These are phyloP conservation scores for Colletotrichum sp. DNA, from an alignment of 2,329 filamentous ascomycete species.

Conservation along the genomic window DNA sequence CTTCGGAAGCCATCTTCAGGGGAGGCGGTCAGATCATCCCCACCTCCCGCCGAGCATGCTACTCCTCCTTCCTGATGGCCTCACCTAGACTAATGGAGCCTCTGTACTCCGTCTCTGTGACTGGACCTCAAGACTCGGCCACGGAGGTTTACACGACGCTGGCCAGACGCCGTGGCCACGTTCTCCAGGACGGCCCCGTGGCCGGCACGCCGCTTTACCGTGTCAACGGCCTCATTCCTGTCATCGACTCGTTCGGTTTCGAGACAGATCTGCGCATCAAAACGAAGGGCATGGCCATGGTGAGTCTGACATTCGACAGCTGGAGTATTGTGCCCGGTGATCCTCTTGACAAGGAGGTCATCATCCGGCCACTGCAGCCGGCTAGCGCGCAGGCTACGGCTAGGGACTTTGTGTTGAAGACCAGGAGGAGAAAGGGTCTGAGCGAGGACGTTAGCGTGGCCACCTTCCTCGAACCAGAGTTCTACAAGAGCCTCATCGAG, in stretches of 20 bases:
- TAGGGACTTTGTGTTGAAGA: conserved; percentile 96
- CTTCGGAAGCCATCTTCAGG: conserved; percentile 89
- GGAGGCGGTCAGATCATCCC: conserved; percentile 98
- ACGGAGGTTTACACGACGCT: conserved; percentile 91
- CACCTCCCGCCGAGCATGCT: conserved; percentile 89
- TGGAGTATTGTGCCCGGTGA: conserved; percentile 97
- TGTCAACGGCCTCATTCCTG: conserved; percentile 88
- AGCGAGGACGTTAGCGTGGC: conserved; percentile 95
- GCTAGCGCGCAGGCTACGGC: conserved; percentile 88
- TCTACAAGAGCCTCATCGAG: conserved; percentile 87
- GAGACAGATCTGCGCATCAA: conserved; percentile 97
- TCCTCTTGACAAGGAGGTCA: conserved; percentile 86
- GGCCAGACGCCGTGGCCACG: conserved; percentile 86
- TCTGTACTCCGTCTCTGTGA: conserved; percentile 91
- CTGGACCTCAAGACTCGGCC: conserved; percentile 87
- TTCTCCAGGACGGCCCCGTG: conserved; percentile 91
- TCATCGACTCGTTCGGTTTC: conserved; percentile 97
- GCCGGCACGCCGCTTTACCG: conserved; percentile 94
- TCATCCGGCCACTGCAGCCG: conserved; percentile 83
- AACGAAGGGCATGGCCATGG: conserved; percentile 89
- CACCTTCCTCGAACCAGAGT: conserved; percentile 94
- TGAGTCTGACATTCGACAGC: conserved; percentile 91
- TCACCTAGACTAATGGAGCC: conserved; percentile 97
- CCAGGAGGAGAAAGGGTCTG: conserved; percentile 87
- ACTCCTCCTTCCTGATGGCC: conserved; percentile 96